A percentile compares a stretch with the other conserved stretches of the same genome.
Conservation (phyloP, 2,329 filamentous ascomycete genomes). For the Aspergillus transmontanensis region DNA sequence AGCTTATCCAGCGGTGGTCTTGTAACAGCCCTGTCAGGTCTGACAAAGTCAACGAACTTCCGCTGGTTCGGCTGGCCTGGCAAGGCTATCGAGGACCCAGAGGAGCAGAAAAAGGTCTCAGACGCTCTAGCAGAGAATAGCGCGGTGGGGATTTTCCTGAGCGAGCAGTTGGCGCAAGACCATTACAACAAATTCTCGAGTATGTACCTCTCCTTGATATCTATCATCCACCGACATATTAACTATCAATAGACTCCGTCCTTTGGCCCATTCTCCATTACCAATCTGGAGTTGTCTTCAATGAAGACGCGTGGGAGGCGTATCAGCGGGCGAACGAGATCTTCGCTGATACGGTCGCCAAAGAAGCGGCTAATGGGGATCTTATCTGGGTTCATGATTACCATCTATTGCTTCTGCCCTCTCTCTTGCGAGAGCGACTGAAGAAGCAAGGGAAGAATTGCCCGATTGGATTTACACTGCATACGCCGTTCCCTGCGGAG, state of each 20-base stretch:
- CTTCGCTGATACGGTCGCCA: slow-evolving; percentile 81
- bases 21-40: slow-evolving; percentile 83
- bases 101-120: slow-evolving; percentile 68
- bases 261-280: slow-evolving; percentile 98
- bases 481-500: slow-evolving; percentile 89
- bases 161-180: slow-evolving; percentile 81
- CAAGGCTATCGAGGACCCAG: slow-evolving; percentile 74
- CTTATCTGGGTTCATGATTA: slow-evolving; percentile 97
- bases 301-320: slow-evolving; percentile 83
- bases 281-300: slow-evolving; percentile 90
- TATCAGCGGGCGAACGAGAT: slow-evolving; percentile 87
- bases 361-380: slow-evolving; percentile 81
- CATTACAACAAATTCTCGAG: slow-evolving; percentile 98
- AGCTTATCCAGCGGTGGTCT: slow-evolving; percentile 90
- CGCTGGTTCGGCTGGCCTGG: slow-evolving; percentile 98
- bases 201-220: slow-evolving; percentile 47
- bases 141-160: slow-evolving; percentile 83
- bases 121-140: slow-evolving; percentile 75
- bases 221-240: not conserved
- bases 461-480: slow-evolving; percentile 93
- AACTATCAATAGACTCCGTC: slow-evolving; percentile 69
- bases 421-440: slow-evolving; percentile 80
- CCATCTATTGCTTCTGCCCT: slow-evolving; percentile 90
- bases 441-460: slow-evolving; percentile 71
- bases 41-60: slow-evolving; percentile 86